A percentile compares a stretch with the other conserved stretches of the same genome.
Evolutionary conservation across 257 asterid species (phyloP).

Genomic region (Przewalskia tangutica): DNA sequence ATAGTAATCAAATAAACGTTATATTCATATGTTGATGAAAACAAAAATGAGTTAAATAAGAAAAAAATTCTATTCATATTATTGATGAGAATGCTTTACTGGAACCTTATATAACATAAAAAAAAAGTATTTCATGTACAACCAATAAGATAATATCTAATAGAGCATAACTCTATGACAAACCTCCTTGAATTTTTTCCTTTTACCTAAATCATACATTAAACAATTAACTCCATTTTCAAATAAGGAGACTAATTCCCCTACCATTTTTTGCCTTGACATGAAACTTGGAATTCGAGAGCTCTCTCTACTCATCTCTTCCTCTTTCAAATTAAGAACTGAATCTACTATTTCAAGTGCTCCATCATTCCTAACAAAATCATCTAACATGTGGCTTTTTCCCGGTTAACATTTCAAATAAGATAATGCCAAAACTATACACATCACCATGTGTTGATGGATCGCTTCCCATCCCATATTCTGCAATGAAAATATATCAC

Average conservation of each 20-base stretch:
- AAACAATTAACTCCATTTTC: constrained; percentile 11
- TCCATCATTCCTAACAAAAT: neutral
- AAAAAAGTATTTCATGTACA: too few relatives aligned
- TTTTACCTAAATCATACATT: neutral
- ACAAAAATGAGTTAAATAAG: neutral
- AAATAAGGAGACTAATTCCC: neutral
- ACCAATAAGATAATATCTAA: neutral
- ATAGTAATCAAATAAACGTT: neutral
- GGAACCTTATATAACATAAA: neutral
- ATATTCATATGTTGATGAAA: neutral
- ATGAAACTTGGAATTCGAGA: neutral
- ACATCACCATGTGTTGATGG: constrained; percentile 15
- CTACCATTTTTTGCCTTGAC: neutral
- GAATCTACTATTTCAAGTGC: constrained; percentile 13
- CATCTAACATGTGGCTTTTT: constrained; percentile 15
- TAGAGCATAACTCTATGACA: neutral
- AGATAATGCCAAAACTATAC: constrained; percentile 17
- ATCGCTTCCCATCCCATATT: constrained; percentile 13
- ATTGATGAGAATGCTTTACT: neutral
- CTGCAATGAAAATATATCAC: neutral
- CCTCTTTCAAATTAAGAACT: neutral
- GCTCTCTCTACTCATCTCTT: neutral
- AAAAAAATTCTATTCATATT: neutral
- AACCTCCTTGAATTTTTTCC: constrained; percentile 6
- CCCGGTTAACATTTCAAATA: constrained; percentile 18